These are phyloP conservation scores for Drosera capensis DNA, from an alignment of 148 eudicot species.

Conservation along the genomic window DNA sequence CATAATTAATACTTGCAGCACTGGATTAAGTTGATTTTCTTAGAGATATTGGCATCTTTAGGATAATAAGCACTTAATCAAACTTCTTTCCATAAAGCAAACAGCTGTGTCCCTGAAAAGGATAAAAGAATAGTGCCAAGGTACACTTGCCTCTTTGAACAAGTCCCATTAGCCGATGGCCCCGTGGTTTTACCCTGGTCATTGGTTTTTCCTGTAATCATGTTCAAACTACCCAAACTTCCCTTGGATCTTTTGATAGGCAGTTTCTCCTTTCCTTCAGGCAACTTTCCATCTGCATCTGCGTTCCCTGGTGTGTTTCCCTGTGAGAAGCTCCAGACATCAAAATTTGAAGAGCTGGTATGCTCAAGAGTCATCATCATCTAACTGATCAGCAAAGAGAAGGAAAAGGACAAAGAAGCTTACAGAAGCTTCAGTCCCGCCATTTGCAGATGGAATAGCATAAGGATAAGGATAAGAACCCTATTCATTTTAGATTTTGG, in stretches of 20 bases:
- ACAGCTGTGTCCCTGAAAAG: too few relatives aligned
- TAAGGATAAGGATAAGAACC: constrained; percentile 92
- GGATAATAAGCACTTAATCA: too few relatives aligned
- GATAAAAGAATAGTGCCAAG: too few relatives aligned
- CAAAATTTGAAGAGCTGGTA: not conserved
- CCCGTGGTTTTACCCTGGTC: constrained; percentile 57
- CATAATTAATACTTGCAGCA: too few relatives aligned
- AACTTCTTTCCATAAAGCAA: too few relatives aligned
- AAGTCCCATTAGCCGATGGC: constrained; percentile 54
- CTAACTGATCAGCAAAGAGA: not conserved
- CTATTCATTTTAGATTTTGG: constrained; percentile 19
- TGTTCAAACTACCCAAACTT: constrained; percentile 13
- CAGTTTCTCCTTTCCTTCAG: not conserved
- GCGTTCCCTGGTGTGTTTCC: not conserved
- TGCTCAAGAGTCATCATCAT: not conserved
- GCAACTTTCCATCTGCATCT: not conserved
- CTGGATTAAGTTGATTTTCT: too few relatives aligned
- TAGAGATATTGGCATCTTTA: too few relatives aligned
- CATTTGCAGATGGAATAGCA: constrained; percentile 86
- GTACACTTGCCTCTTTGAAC: constrained; percentile 96
- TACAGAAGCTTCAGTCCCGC: constrained; percentile 80
- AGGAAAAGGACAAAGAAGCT: constrained; percentile 17
- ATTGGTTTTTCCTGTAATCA: constrained; percentile 71
- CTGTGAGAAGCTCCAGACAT: constrained; percentile 3
- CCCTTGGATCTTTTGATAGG: not conserved